Evolutionary conservation across 495 filamentous ascomycete species (phyloP), one percentile per base, ranked within the genome.

Genomic region (Ramalina peruviana): DNA sequence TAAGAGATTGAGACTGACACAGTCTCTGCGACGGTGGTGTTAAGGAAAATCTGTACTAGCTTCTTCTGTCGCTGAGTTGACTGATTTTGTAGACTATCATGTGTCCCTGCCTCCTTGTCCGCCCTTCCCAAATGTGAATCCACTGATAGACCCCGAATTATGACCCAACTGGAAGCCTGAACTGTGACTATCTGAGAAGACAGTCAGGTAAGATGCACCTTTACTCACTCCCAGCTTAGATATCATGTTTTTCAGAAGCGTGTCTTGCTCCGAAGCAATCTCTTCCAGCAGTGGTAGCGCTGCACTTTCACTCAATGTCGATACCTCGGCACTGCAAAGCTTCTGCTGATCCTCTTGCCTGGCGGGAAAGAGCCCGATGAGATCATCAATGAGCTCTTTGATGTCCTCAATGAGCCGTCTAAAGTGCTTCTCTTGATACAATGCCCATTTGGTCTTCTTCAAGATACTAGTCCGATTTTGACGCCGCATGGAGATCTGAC

Each of bases 281-380:
- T 48, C 1, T 7, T 9, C 6, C 27, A 48, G 17, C 2, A 37
- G n/a, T 37, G 25, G 45, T 19, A 48, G 1, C 1, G 7, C 26
- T 49, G 49, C 43, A 38, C 39, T 41, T 37, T 49, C 43, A 36
- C 51, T 48, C 4, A 63, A 54, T 23, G 44, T 36, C 12, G 54
- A 55, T 7, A 60, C 54, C 27, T 63, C 59, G 16, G 30, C 48
- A 6, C 55, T 48, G 43, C 60, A 63, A 17, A 63, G 59, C 25
- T 45, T 36, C 19, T 42, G 39, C 49, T 62, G 61, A 11, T 16
- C 19, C 44, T 53, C 44, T 36, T 59, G 51, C 37, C 20, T 43
- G 10, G 55, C 55, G 15, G 55, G 60, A 43, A 62, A 64, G 6
- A 64, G 55, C 39, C 62, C 54, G 17, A 61, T 55, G 6, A 64